Base-by-base conservation (phyloP, 2,329 filamentous ascomycete species). In the Ilyonectria destructans region DNA sequence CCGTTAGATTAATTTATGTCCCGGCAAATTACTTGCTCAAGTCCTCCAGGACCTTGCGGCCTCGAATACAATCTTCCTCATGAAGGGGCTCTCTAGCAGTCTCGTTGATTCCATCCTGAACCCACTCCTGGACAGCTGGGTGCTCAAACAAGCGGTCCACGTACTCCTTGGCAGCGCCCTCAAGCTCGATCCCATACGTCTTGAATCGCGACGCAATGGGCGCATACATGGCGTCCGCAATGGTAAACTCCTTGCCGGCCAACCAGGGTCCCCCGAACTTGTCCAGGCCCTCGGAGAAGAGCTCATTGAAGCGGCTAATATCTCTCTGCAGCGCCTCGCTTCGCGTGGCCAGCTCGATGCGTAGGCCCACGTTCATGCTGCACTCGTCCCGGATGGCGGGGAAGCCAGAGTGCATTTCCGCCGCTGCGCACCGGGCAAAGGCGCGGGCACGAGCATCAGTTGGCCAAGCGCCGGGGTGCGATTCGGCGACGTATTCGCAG, bases 321-420 rank as follows among this genome's bases (percentile, higher is more conserved):
- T 85, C 82, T 56, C 60, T 65, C 65, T 77, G 75, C 15, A 84
- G 70, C 1, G 67, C 77, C 31, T 76, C 75, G 60, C 77, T 77
- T 0, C 75, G 74, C 2, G 66, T 58, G 1, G 68, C 74, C 46
- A 82, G 62, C 55, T 81, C 76, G 43, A 85, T 75, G 15, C 83
- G 74, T 21, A 84, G 62, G 0, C 76, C 80, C 3, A 85, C 81
- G 61, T 85, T 85, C 78, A 83, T 82, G 33, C 77, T 72, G 66
- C 83, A 85, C 68, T 85, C 80, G 57, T 81, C 75, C 1, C 85
- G 80, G 26, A 86, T 72, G 19, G 78, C 77, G 4, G 57, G 49
- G 69, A 86, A 86, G 31, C 82, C 77, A 2, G 84, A 78, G 75
- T 86, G 84, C 84, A 86, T 86, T 72, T 85, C 82, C 0, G 84